A percentile compares a stretch with the other conserved stretches of the same genome.
Evolutionary conservation across 2,329 filamentous ascomycete genomes (phyloP).

Genomic region (Proliferodiscus dingleyae): DNA sequence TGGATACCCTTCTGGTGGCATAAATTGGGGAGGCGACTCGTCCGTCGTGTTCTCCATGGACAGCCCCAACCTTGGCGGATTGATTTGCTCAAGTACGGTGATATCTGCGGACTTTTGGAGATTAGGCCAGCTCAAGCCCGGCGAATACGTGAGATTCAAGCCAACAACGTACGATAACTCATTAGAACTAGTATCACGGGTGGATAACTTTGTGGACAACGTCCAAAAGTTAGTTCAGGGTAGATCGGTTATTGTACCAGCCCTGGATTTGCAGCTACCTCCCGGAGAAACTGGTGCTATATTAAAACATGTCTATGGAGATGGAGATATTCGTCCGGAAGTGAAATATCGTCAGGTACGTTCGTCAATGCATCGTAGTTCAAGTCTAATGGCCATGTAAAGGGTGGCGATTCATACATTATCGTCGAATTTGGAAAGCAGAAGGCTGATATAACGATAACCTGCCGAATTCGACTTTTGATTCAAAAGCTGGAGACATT

Average conservation of each 20-base stretch:
- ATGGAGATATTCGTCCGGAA: constrained; percentile 7
- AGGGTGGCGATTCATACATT: constrained; percentile 17
- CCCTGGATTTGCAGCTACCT: constrained; percentile 11
- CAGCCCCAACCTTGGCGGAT: constrained; percentile 56
- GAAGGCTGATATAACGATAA: constrained; percentile 13
- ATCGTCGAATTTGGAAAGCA: constrained; percentile 19
- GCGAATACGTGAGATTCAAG: constrained; percentile 47
- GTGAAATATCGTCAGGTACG: constrained; percentile 18
- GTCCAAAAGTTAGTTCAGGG: constrained; percentile 25
- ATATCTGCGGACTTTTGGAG: constrained; percentile 57
- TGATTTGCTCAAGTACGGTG: constrained; percentile 51
- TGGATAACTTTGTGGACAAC: constrained; percentile 40
- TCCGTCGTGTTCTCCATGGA: constrained; percentile 56
- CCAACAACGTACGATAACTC: constrained; percentile 49
- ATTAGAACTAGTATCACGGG: constrained; percentile 37
- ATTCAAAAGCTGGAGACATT: constrained; percentile 25
- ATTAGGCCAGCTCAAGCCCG: constrained; percentile 56
- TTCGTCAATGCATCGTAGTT: neutral
- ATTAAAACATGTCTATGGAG: constrained; percentile 8
- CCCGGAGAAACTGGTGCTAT: constrained; percentile 9
- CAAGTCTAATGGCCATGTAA: neutral
- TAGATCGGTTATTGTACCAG: constrained; percentile 1
- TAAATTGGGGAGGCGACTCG: constrained; percentile 59
- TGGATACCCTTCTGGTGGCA: constrained; percentile 49
- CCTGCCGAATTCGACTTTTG: constrained; percentile 14